phyloP scores from a whole-genome alignment of 108 stramenopile genomes.

The Bacterosira constricta region DNA sequence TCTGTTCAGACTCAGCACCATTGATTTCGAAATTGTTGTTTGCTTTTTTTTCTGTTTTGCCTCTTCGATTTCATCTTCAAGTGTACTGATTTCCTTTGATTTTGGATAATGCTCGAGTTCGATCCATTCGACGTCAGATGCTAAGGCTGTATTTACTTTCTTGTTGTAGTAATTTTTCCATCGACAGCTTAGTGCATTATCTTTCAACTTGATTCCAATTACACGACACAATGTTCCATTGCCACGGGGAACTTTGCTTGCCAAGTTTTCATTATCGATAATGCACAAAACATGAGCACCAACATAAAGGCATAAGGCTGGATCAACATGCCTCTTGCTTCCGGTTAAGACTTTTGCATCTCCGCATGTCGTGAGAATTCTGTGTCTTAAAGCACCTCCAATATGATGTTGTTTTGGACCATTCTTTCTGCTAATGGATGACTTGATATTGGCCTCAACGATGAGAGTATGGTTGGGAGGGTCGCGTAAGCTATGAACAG shows the following conservation, averaged over 20 bases:
- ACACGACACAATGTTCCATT: slow-evolving; percentile 8
- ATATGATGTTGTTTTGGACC: neutral
- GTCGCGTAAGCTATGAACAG: neutral
- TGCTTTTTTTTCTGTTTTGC: neutral
- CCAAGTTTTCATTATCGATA: slow-evolving; percentile 5
- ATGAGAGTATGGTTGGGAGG: slow-evolving; percentile 18
- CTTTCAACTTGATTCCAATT: slow-evolving; percentile 1
- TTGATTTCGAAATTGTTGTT: too few relatives aligned
- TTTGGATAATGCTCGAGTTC: neutral
- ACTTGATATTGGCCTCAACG: slow-evolving; percentile 14
- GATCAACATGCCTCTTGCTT: slow-evolving; percentile 10
- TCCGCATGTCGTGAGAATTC: slow-evolving; percentile 19
- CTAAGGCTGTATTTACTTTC: slow-evolving; percentile 14
- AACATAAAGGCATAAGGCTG: slow-evolving; percentile 14
- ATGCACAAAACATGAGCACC: slow-evolving; percentile 7
- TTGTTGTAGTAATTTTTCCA: slow-evolving; percentile 15
- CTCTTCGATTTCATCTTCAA: slow-evolving; percentile 6
- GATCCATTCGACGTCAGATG: slow-evolving; percentile 21
- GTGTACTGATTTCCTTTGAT: neutral
- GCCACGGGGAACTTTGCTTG: slow-evolving; percentile 3
- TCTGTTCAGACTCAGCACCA: neutral
- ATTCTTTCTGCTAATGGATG: neutral
- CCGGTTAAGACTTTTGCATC: slow-evolving; percentile 8
- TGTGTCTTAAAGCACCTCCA: neutral
- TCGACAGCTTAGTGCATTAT: neutral